Base-by-base conservation (phyloP, 2,329 filamentous ascomycete genomes). In the Diaporthe sp. region DNA sequence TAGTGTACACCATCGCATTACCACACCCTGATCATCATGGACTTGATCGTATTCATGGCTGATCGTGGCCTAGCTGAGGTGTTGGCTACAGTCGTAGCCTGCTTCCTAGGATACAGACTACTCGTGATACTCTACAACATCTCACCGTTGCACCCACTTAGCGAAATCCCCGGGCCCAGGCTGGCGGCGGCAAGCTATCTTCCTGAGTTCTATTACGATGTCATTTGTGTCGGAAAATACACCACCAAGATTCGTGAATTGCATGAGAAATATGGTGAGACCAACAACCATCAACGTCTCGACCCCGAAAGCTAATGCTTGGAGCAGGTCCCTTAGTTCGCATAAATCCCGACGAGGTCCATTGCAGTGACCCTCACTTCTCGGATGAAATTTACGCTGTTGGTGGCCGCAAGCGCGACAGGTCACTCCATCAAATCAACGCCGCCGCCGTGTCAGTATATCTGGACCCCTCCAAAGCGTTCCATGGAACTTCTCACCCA, bases 271-370 rank as follows among this genome's bases (percentile, higher is more conserved):
- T 73, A 73, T 42, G 71, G 71, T 73, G 13, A 2, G 61, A 38
- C 3, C 22, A 67, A 52, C 12, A 38, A 52, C n/a, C n/a, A 12
- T n/a, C 17, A 28, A 19, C 45, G 2, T 5, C 13, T 28, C 15
- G 19, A 13, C 38, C 25, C 33, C 13, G 2, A 28, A 2, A 13
- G 4, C 47, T 52, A 50, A 73, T 35, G 15, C 12, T 17, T 22
- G 25, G 22, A 12, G 19, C n/a, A 73, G 71, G 71, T 8, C 71
- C 71, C 13, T 25, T 73, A 3, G 28, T 73, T 60, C 72, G 72
- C 15, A 74, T 74, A 33, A 74, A 45, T 17, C 72, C 72, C 15
- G n/a, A 70, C 28, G 72, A 74, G 64, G 12, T 73, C 9, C 71
- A 73, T 38, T 73, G 61, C 71, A 69, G 30, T 55, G 71, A 73